Percentiles rank a stretch among this genome's conserved stretches.
These are phyloP conservation scores for Marsdenia floribunda DNA, from an alignment of 257 asterid genomes.

Conservation along the genomic window DNA sequence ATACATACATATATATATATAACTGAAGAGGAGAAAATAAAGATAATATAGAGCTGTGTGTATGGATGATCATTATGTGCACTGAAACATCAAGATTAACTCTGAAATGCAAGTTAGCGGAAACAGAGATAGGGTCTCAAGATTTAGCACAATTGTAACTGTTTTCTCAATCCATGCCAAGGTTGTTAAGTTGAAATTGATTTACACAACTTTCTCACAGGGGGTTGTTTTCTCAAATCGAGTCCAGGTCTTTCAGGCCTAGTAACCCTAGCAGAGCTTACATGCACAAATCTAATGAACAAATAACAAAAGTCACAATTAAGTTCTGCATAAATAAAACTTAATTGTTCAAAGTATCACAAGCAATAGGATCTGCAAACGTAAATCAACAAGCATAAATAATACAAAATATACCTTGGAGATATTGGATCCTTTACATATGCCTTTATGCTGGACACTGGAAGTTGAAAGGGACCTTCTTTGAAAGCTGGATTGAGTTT, in stretches of 20 bases:
- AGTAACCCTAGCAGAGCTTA: slow-evolving; percentile 94
- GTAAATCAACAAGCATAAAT: not conserved
- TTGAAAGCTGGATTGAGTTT: slow-evolving; percentile 81
- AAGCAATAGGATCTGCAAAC: not conserved
- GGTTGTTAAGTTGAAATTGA: no score
- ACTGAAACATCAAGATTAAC: no score
- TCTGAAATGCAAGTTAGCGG: no score
- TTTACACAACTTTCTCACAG: no score
- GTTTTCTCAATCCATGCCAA: no score
- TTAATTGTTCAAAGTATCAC: slow-evolving; percentile 7
- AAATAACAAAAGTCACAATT: not conserved
- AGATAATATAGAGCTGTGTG: no score
- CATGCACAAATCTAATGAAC: slow-evolving; percentile 68
- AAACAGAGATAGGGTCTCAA: no score
- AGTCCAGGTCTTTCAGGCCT: slow-evolving; percentile 98
- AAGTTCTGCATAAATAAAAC: not conserved
- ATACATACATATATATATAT: no score
- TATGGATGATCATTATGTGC: no score
- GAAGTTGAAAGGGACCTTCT: slow-evolving; percentile 90
- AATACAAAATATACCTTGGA: slow-evolving; percentile 49
- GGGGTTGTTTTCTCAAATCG: slow-evolving; percentile 96
- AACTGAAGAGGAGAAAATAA: no score
- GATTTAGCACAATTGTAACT: no score
- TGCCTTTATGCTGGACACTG: slow-evolving; percentile 73
- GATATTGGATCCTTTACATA: slow-evolving; percentile 73